A percentile compares a stretch with the other conserved stretches of the same genome.
Conservation (phyloP, 768 basidiomycete genomes). For the Polyporus arcularius region DNA sequence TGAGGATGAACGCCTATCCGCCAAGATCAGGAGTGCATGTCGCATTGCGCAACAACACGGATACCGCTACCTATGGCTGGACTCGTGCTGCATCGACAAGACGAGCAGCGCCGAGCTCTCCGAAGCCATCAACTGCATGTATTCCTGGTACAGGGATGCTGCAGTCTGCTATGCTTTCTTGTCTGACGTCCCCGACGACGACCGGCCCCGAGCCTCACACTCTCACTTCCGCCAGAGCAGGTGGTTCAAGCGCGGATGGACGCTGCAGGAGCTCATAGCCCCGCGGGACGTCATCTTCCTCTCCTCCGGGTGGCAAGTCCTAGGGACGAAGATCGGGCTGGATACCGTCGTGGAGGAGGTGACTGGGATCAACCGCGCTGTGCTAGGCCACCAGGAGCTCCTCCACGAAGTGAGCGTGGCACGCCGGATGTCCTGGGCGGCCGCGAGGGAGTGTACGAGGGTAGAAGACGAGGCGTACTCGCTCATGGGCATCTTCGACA, state of each 20-base stretch:
- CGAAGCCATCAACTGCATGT: not conserved
- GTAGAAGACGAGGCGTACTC: not conserved
- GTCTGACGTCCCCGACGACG: not conserved
- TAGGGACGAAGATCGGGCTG: not conserved
- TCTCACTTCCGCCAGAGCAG: not conserved
- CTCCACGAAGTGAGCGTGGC: not conserved
- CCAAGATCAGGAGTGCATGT: not conserved
- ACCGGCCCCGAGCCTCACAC: not conserved
- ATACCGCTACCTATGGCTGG: not conserved
- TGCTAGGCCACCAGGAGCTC: not conserved
- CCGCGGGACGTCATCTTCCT: not conserved
- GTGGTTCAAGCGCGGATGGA: not conserved
- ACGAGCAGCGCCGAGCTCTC: not conserved
- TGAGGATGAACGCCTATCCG: not conserved
- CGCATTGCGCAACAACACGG: not conserved
- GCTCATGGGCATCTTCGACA: not conserved
- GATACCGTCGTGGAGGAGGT: not conserved
- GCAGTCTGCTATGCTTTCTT: not conserved
- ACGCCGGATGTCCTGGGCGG: not conserved
- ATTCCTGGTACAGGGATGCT: too few relatives aligned
- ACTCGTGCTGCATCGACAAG: conserved; percentile 2
- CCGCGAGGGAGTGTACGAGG: not conserved
- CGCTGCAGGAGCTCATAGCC: not conserved
- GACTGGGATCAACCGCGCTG: not conserved
- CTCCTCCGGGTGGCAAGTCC: not conserved